phyloP scores from a whole-genome alignment of 1,284 basidiomycete genomes.

The Tilletia indica region DNA sequence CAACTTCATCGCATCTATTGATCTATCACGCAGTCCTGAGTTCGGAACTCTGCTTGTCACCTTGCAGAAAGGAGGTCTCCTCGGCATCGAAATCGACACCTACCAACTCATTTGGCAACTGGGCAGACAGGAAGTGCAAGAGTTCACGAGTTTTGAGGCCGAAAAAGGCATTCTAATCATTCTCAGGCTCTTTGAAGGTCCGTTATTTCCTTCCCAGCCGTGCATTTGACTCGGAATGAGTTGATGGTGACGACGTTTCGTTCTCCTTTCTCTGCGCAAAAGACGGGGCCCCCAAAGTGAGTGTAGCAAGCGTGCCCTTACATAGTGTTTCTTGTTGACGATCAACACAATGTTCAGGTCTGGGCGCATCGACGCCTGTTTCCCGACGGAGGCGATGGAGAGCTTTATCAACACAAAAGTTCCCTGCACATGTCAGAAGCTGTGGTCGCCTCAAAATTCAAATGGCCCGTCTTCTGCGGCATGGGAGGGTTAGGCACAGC shows the following conservation, averaged over 20 bases:
- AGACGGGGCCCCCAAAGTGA: too few species aligned
- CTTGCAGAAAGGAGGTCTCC: background rate
- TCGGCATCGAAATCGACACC: background rate
- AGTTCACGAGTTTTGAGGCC: background rate
- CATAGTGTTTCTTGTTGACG: too few species aligned
- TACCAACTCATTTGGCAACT: background rate
- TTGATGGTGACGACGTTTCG: too few species aligned
- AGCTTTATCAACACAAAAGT: background rate
- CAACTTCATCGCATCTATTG: background rate
- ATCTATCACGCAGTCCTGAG: background rate
- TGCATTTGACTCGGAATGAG: too few species aligned
- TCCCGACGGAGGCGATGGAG: background rate
- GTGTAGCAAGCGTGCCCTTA: too few species aligned
- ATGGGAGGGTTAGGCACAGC: background rate
- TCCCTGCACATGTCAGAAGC: background rate
- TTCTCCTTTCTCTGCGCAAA: too few species aligned
- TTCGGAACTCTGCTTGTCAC: background rate
- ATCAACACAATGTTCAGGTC: background rate
- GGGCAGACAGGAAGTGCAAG: background rate
- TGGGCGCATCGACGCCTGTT: slow-evolving; percentile 1
- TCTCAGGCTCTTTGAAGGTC: background rate
- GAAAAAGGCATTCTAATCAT: slow-evolving; percentile 3
- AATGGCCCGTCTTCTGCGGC: background rate
- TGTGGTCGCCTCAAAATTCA: background rate
- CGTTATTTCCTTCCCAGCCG: too few species aligned